Conservation (phyloP, 2,329 filamentous ascomycete genomes). For the Fusarium nodosum region DNA sequence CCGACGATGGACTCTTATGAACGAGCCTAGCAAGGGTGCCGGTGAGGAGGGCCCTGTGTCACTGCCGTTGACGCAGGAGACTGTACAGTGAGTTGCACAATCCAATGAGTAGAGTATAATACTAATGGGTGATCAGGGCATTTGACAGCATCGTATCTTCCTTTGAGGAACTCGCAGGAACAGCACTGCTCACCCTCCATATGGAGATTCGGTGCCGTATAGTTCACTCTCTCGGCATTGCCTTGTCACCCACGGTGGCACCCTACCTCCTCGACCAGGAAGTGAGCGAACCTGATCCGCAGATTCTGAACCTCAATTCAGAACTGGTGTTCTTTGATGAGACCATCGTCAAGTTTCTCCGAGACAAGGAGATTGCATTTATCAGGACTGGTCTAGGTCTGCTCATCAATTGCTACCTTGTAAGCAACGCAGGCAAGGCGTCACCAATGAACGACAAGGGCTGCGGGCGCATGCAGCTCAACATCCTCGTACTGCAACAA, state of each 20-base stretch:
- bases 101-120: background rate
- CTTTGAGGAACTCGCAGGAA: constrained; percentile 83
- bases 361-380: constrained; percentile 78
- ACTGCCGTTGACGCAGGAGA: constrained; percentile 88
- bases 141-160: constrained; percentile 91
- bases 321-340: constrained; percentile 91
- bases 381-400: constrained; percentile 81
- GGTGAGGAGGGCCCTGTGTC: constrained; percentile 79
- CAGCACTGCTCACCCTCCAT: constrained; percentile 86
- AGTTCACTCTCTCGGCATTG: constrained; percentile 79
- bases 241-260: constrained; percentile 70
- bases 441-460: constrained; percentile 88
- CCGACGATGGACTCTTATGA: constrained; percentile 86
- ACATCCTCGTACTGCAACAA: constrained; percentile 94
- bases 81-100: constrained; percentile 74
- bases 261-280: constrained; percentile 77
- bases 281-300: constrained; percentile 81
- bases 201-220: constrained; percentile 90
- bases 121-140: constrained; percentile 63
- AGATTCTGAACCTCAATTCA: constrained; percentile 85
- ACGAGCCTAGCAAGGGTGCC: constrained; percentile 69
- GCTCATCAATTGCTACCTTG: constrained; percentile 83
- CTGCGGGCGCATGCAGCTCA: constrained; percentile 89
- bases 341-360: constrained; percentile 79
- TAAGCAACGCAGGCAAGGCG: constrained; percentile 78